Base-by-base conservation (phyloP, 202 grass and related monocot species). In the Carex arenaria region DNA sequence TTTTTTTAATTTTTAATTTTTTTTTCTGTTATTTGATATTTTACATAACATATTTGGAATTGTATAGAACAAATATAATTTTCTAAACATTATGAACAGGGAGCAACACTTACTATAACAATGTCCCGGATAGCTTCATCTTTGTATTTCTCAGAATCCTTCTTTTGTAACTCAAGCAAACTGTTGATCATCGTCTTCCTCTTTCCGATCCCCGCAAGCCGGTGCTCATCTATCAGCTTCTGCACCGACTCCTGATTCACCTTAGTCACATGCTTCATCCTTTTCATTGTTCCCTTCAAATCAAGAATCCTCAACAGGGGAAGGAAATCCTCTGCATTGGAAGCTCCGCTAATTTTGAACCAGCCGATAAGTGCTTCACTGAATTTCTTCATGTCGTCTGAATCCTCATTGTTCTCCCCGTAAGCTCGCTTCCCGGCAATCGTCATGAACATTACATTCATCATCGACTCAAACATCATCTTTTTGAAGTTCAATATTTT, bases 111-210 rank as follows among this genome's bases (percentile, higher is more conserved):
- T 88, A 96, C 93, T 84, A 72, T 9, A 56, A 85, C 63, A 9
- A 97, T 66, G 60, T 85, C 82, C 65, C 91, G 89, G 72, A 97
- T 61, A 65, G 83, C 69, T 0, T 79, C 81, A 60, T 97, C 89
- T 0, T 66, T 93, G 90, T 88, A 93, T 52, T 83, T 80, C 0
- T 79, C 81, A 0, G 93, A 86, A n/a, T 97, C 86, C 1, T 7
- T 54, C 14, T 82, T 71, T 63, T 93, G 93, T 2, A 85, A 74
- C 20, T 77, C 31, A 67, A 91, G 40, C 83, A 97, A 75, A 5
- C 74, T 85, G 31, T 84, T 85, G 3, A 92, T 83, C 52, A 79
- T 23, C 19, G 82, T 26, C 0, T 61, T 83, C 66, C 26, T 88
- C 61, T 87, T 70, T 64, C 31, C 14, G 4, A 15, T 14, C 8